phyloP scores from a whole-genome alignment of 345 rosid species.

The Barbarea vulgaris region DNA sequence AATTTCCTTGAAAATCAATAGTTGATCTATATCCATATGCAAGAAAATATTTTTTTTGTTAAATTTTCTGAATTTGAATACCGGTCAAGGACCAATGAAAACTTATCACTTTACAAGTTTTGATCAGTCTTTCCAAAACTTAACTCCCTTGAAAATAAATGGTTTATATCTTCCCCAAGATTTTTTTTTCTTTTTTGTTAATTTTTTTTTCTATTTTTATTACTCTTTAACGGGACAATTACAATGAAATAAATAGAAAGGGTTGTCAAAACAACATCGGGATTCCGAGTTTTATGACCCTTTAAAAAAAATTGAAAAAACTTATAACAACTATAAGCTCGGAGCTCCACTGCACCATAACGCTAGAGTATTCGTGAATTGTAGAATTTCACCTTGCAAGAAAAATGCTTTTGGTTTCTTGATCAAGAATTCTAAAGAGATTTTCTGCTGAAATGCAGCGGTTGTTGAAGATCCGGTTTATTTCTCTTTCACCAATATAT shows the following conservation, averaged over 20 bases:
- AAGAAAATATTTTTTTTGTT: no score
- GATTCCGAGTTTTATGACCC: not conserved
- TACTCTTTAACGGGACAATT: no score
- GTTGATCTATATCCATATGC: no score
- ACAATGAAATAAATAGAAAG: not conserved
- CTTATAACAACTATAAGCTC: not conserved
- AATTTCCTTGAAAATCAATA: no score
- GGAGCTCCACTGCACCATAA: not conserved
- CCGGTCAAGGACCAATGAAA: no score
- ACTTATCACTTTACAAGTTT: not conserved
- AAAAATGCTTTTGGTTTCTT: not conserved
- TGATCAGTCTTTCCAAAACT: not conserved
- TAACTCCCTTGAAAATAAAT: not conserved
- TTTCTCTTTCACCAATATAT: not conserved
- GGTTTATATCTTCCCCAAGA: not conserved
- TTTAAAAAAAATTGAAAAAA: no score
- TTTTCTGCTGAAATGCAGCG: not conserved
- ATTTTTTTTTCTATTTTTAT: no score
- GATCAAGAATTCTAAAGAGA: not conserved
- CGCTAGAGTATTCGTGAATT: not conserved
- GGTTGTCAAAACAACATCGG: not conserved
- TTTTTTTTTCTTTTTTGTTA: no score
- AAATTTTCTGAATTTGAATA: no score
- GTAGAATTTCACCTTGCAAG: not conserved
- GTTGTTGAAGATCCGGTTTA: not conserved